Evolutionary conservation across 2,329 filamentous ascomycete genomes (phyloP).

Genomic region (Xylaria sp.): DNA sequence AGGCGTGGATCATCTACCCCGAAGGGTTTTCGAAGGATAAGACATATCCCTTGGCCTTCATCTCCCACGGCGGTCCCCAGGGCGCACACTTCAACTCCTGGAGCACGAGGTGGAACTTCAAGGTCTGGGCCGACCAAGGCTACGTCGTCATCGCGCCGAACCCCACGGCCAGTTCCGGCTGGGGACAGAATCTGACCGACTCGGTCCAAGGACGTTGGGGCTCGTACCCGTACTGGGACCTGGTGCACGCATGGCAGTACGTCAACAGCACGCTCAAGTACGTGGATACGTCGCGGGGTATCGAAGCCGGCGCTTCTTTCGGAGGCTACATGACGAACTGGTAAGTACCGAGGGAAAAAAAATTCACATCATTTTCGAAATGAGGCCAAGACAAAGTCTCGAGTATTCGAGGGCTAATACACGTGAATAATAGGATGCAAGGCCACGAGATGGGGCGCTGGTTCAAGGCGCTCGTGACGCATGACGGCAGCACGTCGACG

Average conservation of each 20-base stretch:
- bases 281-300: conserved; percentile 62
- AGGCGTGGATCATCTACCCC: conserved; percentile 51
- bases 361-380: background rate
- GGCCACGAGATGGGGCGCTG: conserved; percentile 64
- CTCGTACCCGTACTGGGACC: conserved; percentile 64
- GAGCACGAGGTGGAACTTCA: conserved; percentile 66
- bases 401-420: background rate
- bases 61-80: conserved; percentile 66
- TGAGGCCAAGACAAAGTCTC: background rate
- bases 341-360: conserved; percentile 42
- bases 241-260: conserved; percentile 64
- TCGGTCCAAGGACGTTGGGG: conserved; percentile 63
- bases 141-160: conserved; percentile 67
- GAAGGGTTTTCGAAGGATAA: conserved; percentile 51
- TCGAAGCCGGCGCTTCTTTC: conserved; percentile 64
- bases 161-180: conserved; percentile 65
- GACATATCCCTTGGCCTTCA: conserved; percentile 65
- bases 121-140: conserved; percentile 66
- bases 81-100: conserved; percentile 63
- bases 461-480: conserved; percentile 67
- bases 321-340: conserved; percentile 69
- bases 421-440: conserved; percentile 56
- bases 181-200: conserved; percentile 65
- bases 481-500: conserved; percentile 59
- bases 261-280: conserved; percentile 63